Base-by-base conservation (phyloP, 257 asterid species). In the Galeopsis tetrahit region DNA sequence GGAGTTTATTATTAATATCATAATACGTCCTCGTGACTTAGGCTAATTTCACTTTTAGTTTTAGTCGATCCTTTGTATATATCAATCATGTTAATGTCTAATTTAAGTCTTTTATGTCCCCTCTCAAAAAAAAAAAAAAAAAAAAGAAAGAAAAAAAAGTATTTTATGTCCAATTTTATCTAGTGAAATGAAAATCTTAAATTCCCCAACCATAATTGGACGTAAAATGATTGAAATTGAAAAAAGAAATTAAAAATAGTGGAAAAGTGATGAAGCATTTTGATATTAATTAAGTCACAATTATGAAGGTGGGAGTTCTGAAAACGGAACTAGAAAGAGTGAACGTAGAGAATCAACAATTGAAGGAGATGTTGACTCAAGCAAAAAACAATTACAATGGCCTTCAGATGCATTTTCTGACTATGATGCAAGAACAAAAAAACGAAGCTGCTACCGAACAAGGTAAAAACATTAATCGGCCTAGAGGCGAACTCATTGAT, bases 401-500 rank as follows among this genome's bases (percentile, higher is more conserved):
- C 33, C 83, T 94, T 57, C 89, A 89, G 43, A 82, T 80, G 88
- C 93, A 92, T 70, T 21, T 88, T 46, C 39, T 77, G 55, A 75
- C 84, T 4, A 10, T 89, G 42, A 77, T 81, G 49, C 82, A 80
- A 43, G 57, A 78, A 44, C 84, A 68, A 43, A 80, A 72, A 15
- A 69, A 72, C 10, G 70, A 70, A n/a, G 44, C 33, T 14, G 63
- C 65, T 6, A 46, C 2, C 17, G 53, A 46, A 11, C 21, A 48
- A 48, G 56, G 56, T 66, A 79, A 49, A 14, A 82, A 61, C 53
- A 2, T 65, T n/a, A n/a, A n/a, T 35, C 58, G 71, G 73, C 88
- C 91, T 13, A 75, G 91, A 77, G 94, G 28, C 28, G 28, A 87
- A 72, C 83, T 84, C 46, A 82, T 83, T 82, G 96, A 91, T 75